Percentiles rank a stretch among this genome's conserved stretches.
These are phyloP conservation scores for Trichoderma harzianum DNA, from an alignment of 2,329 filamentous ascomycete species.

Conservation along the genomic window DNA sequence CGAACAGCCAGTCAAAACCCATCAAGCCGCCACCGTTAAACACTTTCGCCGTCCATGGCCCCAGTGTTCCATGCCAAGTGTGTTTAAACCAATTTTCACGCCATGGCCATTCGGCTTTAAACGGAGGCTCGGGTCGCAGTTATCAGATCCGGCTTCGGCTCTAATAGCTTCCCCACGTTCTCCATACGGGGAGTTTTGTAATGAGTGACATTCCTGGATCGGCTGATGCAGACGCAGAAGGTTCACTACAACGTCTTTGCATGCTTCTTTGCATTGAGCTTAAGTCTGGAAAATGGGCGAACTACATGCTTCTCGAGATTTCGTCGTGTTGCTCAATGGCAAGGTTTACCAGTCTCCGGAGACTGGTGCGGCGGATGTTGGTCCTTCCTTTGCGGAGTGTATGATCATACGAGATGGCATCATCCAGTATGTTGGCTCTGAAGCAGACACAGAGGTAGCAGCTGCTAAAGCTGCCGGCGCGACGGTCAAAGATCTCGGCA, in stretches of 20 bases:
- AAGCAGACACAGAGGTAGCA: constrained; percentile 24
- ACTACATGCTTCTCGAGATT: background rate
- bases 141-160: constrained; percentile 14
- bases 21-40: background rate
- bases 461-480: constrained; percentile 27
- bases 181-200: background rate
- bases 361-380: background rate
- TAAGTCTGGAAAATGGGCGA: constrained; percentile 17
- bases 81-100: background rate
- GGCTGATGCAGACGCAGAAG: background rate
- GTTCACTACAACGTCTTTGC: background rate
- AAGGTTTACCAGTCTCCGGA: constrained; percentile 22
- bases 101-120: background rate
- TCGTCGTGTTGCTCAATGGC: constrained; percentile 23
- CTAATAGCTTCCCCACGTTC: constrained; percentile 1
- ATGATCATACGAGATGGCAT: constrained; percentile 35
- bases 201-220: background rate
- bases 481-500: constrained; percentile 28
- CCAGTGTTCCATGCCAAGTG: background rate
- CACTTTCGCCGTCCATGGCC: background rate
- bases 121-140: constrained; percentile 5
- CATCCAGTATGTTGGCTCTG: constrained; percentile 35
- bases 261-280: background rate
- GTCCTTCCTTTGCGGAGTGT: constrained; percentile 22
- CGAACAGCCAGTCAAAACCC: background rate